Base-by-base conservation (phyloP, 176 grass and related monocot species). In the Ananas comosus region DNA sequence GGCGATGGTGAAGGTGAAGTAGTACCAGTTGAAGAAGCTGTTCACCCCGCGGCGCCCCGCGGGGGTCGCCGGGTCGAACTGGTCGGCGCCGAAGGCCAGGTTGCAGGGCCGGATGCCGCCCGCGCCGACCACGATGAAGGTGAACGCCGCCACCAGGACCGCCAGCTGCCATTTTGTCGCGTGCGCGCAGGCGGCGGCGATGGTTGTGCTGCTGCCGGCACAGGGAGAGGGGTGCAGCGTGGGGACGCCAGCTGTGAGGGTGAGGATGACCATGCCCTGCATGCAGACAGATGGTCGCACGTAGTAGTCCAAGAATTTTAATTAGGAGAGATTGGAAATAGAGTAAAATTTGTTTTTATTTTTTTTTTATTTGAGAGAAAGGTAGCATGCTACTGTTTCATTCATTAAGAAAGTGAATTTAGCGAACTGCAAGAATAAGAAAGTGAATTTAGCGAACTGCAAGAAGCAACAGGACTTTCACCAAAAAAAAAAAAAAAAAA, bases 71-170 rank as follows among this genome's bases (percentile, higher is more conserved):
- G 79, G 70, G 67, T 87, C 71, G 80, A 96, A 88, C 76, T 96
- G 91, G 71, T 96, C 91, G 10, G 91, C 91, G 49, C 91, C 91
- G 68, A 96, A 96, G 11, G 91, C 77, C 1, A 91, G 71, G 51
- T 80, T 90, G 72, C 91, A 96, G 4, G 91, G 91, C 2, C 91
- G 79, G 58, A 96, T 91, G 4, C 91, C 91, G 1, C 85, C 91
- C n/a, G n/a, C 6, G n/a, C 54, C 54, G 54, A 59, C 13, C n/a
- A 59, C 54, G 4, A 59, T n/a, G 54, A 59, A 19, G 54, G 54
- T 2, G 54, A 59, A 59, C 12, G 54, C 54, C 1, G 4, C 54
- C 6, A 59, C 10, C 8, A 59, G 85, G 25, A 91, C 81, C 2
- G 80, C 64, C 11, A 81, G 0, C 58, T 96, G 82, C 0, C 14